Conservation (phyloP, 2,329 filamentous ascomycete species). For the Fusarium goolgardi region DNA sequence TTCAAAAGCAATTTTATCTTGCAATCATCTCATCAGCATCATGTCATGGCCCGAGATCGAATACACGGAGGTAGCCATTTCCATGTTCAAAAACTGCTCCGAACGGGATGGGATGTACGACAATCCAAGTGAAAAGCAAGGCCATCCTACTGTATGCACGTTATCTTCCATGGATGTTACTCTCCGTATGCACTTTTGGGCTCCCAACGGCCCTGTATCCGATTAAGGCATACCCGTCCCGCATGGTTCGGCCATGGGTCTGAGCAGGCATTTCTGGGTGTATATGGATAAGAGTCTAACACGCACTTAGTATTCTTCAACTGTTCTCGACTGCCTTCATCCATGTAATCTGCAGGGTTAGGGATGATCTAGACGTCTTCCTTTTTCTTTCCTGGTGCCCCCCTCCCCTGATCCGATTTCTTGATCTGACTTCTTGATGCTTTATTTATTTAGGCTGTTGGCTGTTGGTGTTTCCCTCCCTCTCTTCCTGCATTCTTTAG, state of each 20-base stretch:
- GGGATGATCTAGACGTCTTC: constrained; percentile 20
- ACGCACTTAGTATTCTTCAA: constrained; percentile 5
- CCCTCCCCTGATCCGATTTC: background rate
- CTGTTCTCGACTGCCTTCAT: constrained; percentile 1
- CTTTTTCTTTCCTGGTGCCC: constrained; percentile 26
- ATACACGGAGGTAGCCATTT: background rate
- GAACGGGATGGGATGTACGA: constrained; percentile 1
- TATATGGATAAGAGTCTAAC: background rate
- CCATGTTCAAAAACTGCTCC: background rate
- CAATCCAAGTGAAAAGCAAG: background rate
- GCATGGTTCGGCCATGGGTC: constrained; percentile 1
- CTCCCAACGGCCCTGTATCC: constrained; percentile 19
- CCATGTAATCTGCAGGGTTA: constrained; percentile 8
- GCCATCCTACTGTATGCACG: background rate
- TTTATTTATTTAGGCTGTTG: constrained; percentile 13
- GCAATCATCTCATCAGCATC: background rate
- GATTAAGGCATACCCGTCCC: constrained; percentile 25
- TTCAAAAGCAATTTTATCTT: background rate
- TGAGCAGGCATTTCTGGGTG: background rate
- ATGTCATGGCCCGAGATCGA: background rate
- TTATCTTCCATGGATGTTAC: background rate
- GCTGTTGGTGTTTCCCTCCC: constrained; percentile 8
- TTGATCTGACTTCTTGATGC: constrained; percentile 7
- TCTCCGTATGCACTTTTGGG: background rate
- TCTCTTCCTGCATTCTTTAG: background rate